Conservation (phyloP, 2,329 filamentous ascomycete genomes). For the Sporothrix mexicana region DNA sequence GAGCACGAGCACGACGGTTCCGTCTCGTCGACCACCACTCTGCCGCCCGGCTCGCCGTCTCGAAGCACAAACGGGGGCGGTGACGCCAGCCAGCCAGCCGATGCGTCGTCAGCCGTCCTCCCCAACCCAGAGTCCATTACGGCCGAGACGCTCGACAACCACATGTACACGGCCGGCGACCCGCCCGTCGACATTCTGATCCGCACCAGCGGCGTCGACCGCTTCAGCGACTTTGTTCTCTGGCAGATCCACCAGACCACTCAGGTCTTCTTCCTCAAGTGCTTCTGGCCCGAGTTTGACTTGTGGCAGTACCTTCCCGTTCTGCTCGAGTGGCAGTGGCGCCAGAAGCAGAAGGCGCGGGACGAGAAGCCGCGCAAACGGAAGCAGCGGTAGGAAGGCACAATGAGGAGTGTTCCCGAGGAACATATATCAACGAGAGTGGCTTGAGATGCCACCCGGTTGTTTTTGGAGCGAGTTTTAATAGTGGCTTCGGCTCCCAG, state of each 20-base stretch:
- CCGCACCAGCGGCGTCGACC: slow-evolving; percentile 88
- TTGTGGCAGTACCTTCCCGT: slow-evolving; percentile 93
- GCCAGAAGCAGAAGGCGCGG: slow-evolving; percentile 62
- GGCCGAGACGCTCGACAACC: slow-evolving; percentile 76
- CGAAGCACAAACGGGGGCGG: slow-evolving; percentile 45
- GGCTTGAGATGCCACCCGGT: neutral
- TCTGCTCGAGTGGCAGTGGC: slow-evolving; percentile 85
- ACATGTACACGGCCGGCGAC: slow-evolving; percentile 85
- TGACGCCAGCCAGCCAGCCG: no score
- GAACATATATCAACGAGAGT: neutral
- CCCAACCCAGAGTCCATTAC: slow-evolving; percentile 87
- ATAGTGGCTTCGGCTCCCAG: neutral
- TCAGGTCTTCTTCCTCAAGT: slow-evolving; percentile 89
- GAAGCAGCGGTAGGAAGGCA: slow-evolving; percentile 42
- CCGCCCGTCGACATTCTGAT: slow-evolving; percentile 91
- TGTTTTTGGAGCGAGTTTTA: neutral
- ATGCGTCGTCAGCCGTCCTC: slow-evolving; percentile 52
- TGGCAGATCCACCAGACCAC: slow-evolving; percentile 97
- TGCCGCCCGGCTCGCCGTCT: slow-evolving; percentile 58
- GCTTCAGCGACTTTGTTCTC: slow-evolving; percentile 96
- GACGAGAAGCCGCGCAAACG: slow-evolving; percentile 52
- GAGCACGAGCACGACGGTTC: slow-evolving; percentile 52
- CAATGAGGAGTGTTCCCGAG: no score
- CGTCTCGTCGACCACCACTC: slow-evolving; percentile 65
- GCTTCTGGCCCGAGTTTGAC: slow-evolving; percentile 95